Evolutionary conservation across 2,329 filamentous ascomycete species (phyloP), one percentile per base, ranked within the genome.

Genomic region (Nakataea oryzae): DNA sequence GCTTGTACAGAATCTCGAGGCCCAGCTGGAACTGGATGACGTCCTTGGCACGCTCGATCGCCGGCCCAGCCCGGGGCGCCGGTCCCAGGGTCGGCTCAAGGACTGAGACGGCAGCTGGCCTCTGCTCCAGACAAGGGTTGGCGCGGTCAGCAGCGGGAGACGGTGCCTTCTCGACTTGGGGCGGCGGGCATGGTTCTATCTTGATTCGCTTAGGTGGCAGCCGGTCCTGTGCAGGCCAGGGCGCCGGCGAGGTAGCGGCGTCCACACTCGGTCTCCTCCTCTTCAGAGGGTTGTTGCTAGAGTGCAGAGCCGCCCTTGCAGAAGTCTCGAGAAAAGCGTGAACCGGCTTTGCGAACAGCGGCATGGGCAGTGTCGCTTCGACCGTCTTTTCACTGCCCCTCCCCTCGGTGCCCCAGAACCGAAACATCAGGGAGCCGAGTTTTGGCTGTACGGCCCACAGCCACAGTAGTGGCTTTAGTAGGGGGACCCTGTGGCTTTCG

Each of bases 1-100:
- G 95, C 80, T 97, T 97, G 72, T 96, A 78, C 66, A 97, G 78
- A 61, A 97, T 93, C 77, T 97, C 93, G 67, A 95, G 84, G 70
- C 92, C 90, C 74, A 97, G 88, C 75, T 97, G 90, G 65, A 91
- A 86, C 71, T 92, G 88, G 71, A 97, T 89, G 47, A 83, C 82
- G 68, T 93, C 87, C 71, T 85, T 85, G 65, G 88, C 82, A 63
- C 77, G 78, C 50, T 86, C 77, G 68, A 82, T 65, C 66, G 76
- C 70, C 65, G 70, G 64, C 56, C 68, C 64, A 60, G 58, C 62
- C 59, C 54, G 47, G 59, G 50, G 26, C n/a, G 41, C 54, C 47
- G 32, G 47, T 32, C 32, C 50, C 27, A 24, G 12, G 26, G 50
- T 4, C 2, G 54, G 41, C 13, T 28, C 47, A 24, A 21, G 27